Evolutionary conservation across 78 protist species (phyloP).

Genomic region (Dictyostelium intermedium): DNA sequence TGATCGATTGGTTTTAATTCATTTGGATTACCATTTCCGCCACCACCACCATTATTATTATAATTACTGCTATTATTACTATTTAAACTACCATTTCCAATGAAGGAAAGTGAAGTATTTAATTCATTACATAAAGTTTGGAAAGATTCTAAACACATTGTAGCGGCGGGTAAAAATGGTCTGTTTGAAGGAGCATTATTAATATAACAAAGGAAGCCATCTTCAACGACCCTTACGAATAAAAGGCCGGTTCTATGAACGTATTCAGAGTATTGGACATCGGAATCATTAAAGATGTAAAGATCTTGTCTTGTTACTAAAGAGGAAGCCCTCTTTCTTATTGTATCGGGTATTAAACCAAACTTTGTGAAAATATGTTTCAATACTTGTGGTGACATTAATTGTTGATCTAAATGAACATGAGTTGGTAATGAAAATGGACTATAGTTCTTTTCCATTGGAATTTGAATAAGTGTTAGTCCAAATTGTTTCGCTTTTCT

Average conservation of each 20-base stretch:
- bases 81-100: not conserved
- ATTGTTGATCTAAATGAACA: conserved; percentile 7
- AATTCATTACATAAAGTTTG: conserved; percentile 24
- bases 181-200: conserved; percentile 66
- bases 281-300: conserved; percentile 42
- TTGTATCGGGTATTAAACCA: conserved; percentile 39
- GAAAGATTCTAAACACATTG: conserved; percentile 24
- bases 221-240: conserved; percentile 61
- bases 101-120: not conserved
- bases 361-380: conserved; percentile 21
- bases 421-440: conserved; percentile 67
- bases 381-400: conserved; percentile 23
- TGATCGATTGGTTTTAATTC: conserved; percentile 37
- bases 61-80: not conserved
- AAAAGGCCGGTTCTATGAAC: conserved; percentile 59
- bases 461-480: conserved; percentile 67
- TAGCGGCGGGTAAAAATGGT: conserved; percentile 39
- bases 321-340: conserved; percentile 35
- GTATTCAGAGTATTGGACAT: conserved; percentile 41
- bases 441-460: conserved; percentile 67
- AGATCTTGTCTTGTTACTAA: conserved; percentile 44
- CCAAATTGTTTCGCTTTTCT: conserved; percentile 79
- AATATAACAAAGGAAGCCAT: conserved; percentile 59
- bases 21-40: conserved; percentile 18
- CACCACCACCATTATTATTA: not conserved